Evolutionary conservation across 371 early-diverging fungal genomes (phyloP).

Genomic region (Apophysomyces trapeziformis): DNA sequence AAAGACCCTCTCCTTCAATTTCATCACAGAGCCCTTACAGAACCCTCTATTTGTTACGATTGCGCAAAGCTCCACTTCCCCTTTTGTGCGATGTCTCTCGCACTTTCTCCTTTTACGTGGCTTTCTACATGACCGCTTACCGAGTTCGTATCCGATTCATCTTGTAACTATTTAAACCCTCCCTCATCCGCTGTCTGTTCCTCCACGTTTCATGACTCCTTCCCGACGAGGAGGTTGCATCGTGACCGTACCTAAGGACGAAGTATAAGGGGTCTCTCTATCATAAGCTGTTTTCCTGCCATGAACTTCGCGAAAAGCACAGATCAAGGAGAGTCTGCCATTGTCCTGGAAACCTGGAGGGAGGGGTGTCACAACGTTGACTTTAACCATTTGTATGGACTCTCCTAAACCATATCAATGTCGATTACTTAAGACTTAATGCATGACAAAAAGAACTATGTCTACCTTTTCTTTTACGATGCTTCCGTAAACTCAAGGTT

Average conservation of each 20-base stretch:
- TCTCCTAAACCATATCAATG: background rate
- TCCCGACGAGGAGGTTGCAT: constrained; percentile 8
- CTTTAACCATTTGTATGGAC: constrained; percentile 9
- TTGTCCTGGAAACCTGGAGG: constrained; percentile 2
- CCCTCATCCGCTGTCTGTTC: constrained; percentile 4
- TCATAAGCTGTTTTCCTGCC: constrained; percentile 5
- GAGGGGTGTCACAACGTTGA: constrained; percentile 1
- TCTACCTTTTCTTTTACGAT: background rate
- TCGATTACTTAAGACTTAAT: background rate
- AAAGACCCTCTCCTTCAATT: background rate
- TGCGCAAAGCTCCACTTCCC: constrained; percentile 3
- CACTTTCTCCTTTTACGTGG: constrained; percentile 9
- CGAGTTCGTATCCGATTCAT: constrained; percentile 6
- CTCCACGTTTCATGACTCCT: constrained; percentile 9
- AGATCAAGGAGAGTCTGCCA: constrained; percentile 8
- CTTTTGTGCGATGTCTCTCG: constrained; percentile 9
- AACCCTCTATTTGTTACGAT: constrained; percentile 5
- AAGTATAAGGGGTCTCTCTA: background rate
- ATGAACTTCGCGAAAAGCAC: constrained; percentile 4
- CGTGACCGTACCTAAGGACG: constrained; percentile 2
- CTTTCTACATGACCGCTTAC: constrained; percentile 8
- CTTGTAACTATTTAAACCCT: background rate
- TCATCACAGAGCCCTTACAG: constrained; percentile 8
- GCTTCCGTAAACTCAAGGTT: no score
- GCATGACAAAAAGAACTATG: background rate